These are phyloP conservation scores for Termitomyces sp. DNA, from an alignment of 768 basidiomycete species.

Conservation along the genomic window DNA sequence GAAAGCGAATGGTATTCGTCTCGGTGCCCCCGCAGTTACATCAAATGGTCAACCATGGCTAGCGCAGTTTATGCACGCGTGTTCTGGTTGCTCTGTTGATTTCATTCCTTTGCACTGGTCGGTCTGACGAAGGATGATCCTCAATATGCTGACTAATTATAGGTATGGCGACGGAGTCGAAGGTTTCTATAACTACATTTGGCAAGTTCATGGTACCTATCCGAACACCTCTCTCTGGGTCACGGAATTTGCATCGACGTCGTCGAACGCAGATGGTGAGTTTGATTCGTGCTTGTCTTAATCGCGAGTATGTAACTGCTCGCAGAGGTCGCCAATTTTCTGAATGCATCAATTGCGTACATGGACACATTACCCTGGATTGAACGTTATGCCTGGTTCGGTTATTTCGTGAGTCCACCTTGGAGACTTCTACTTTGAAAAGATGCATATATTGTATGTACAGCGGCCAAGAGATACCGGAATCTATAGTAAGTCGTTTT, in stretches of 20 bases:
- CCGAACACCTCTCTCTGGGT: constrained; percentile 54
- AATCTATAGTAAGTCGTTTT: constrained; percentile 33
- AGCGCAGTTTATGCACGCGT: constrained; percentile 45
- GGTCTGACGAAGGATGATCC: constrained; percentile 11
- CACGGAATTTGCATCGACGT: constrained; percentile 58
- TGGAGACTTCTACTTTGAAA: constrained; percentile 5
- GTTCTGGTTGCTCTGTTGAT: constrained; percentile 43
- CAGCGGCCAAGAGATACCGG: constrained; percentile 36
- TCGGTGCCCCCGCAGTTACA: constrained; percentile 57
- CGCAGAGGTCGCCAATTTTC: constrained; percentile 43
- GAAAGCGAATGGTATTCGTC: constrained; percentile 38
- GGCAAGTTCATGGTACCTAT: constrained; percentile 45
- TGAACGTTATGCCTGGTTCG: constrained; percentile 66
- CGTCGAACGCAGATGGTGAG: constrained; percentile 36
- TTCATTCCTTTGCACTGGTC: constrained; percentile 48
- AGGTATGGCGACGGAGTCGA: constrained; percentile 58
- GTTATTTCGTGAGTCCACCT: constrained; percentile 33
- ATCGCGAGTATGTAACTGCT: neutral
- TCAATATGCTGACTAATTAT: constrained; percentile 21
- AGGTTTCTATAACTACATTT: constrained; percentile 49
- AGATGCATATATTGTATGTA: neutral
- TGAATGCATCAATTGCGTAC: constrained; percentile 52
- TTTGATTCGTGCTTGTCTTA: neutral
- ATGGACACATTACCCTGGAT: constrained; percentile 53
- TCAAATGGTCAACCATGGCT: constrained; percentile 54